Evolutionary conservation across 2,329 filamentous ascomycete genomes (phyloP).

Genomic region (Aspergillus candidus): DNA sequence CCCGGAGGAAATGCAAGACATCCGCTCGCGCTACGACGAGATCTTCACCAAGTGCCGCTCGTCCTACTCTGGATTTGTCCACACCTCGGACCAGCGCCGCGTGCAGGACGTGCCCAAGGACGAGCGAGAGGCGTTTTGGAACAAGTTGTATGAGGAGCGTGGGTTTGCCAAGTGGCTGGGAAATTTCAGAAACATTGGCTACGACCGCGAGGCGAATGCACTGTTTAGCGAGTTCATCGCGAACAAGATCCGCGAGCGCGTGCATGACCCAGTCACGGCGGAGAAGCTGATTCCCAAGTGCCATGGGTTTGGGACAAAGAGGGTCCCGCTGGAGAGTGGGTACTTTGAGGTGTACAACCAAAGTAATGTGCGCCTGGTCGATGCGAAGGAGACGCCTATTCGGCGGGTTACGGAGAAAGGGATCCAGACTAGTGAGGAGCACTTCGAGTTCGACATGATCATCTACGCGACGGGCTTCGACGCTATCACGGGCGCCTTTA

Average conservation of each 20-base stretch:
- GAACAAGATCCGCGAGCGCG: slow-evolving; percentile 13
- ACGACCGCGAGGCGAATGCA: slow-evolving; percentile 13
- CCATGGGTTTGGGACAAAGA: slow-evolving; percentile 14
- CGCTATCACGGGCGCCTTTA: slow-evolving; percentile 38
- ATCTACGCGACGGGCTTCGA: slow-evolving; percentile 44
- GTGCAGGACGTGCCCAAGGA: slow-evolving; percentile 3
- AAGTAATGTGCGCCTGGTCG: slow-evolving; percentile 29
- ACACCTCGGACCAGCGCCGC: slow-evolving; percentile 1
- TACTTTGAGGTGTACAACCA: slow-evolving; percentile 33
- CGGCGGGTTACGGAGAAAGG: slow-evolving; percentile 23
- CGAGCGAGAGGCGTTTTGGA: slow-evolving; percentile 12
- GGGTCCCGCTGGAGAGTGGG: slow-evolving; percentile 17
- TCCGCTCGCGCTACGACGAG: slow-evolving; percentile 10
- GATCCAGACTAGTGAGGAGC: slow-evolving; percentile 33
- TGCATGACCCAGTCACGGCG: slow-evolving; percentile 12
- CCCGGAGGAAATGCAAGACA: slow-evolving; percentile 13
- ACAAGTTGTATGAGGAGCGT: slow-evolving; percentile 12
- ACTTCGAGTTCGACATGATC: slow-evolving; percentile 38
- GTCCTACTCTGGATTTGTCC: slow-evolving; percentile 13
- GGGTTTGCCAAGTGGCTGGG: slow-evolving; percentile 17
- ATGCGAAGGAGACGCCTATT: slow-evolving; percentile 17
- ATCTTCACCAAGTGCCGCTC: slow-evolving; percentile 3
- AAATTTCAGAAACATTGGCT: slow-evolving; percentile 20
- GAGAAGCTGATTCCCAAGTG: slow-evolving; percentile 16
- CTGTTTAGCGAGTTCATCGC: slow-evolving; percentile 17